phyloP scores from a whole-genome alignment of 495 filamentous ascomycete species.

The Trichoderma asperelloides region DNA sequence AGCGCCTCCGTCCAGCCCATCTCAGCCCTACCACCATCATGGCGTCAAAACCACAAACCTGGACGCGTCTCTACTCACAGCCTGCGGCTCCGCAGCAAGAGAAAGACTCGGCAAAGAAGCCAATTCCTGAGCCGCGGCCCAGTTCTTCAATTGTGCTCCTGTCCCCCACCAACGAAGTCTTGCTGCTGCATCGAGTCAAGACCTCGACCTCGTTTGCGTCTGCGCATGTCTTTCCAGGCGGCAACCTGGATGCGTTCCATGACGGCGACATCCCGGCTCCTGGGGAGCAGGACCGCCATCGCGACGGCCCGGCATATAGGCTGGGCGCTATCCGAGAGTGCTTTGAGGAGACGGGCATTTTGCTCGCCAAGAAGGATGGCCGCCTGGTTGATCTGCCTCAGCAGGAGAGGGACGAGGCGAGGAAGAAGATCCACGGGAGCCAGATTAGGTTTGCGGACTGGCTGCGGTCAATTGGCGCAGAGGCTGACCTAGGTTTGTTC shows the following conservation, averaged over 20 bases:
- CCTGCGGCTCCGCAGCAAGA: not conserved
- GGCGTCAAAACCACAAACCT: not conserved
- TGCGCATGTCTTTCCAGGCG: conserved; percentile 95
- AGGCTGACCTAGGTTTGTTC: conserved; percentile 52
- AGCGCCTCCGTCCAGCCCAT: not conserved
- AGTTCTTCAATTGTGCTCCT: conserved; percentile 66
- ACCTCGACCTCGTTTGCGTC: conserved; percentile 78
- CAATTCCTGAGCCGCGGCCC: conserved; percentile 11
- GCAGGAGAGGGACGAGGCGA: conserved; percentile 51
- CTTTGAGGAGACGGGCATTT: conserved; percentile 89
- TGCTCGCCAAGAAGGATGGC: conserved; percentile 51
- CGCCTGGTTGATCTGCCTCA: conserved; percentile 48
- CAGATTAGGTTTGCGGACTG: conserved; percentile 55
- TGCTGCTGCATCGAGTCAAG: conserved; percentile 78
- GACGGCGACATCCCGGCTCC: conserved; percentile 52
- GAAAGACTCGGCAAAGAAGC: not conserved
- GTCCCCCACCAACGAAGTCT: conserved; percentile 75
- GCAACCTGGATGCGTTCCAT: conserved; percentile 63
- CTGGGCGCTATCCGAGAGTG: conserved; percentile 79
- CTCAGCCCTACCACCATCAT: not conserved
- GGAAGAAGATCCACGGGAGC: conserved; percentile 55
- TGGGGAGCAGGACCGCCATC: conserved; percentile 43
- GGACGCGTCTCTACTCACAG: not conserved
- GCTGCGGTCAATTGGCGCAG: conserved; percentile 52
- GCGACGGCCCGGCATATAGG: conserved; percentile 60